Percentiles rank a stretch among this genome's conserved stretches.
Conservation (phyloP, 768 basidiomycete genomes). For the Leccinum disarticulatum region DNA sequence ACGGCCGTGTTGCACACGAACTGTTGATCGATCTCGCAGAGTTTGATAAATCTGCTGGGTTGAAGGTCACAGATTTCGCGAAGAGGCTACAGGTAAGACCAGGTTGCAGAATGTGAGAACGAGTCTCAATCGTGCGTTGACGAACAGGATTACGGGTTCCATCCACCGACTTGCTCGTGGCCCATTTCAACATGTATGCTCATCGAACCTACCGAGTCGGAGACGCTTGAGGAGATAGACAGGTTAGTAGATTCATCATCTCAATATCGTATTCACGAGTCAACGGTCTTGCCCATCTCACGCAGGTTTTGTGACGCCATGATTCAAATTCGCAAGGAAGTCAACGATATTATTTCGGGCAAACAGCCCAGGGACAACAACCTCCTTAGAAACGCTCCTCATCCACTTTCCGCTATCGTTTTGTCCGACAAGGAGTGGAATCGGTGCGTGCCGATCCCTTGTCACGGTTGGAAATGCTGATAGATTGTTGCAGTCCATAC, state of each 20-base stretch:
- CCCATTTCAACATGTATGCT: conserved; percentile 96
- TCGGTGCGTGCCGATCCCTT: conserved; percentile 46
- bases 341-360: conserved; percentile 81
- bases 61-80: conserved; percentile 95
- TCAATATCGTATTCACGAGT: background rate
- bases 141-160: conserved; percentile 82
- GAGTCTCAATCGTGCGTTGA: background rate
- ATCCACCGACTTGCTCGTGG: conserved; percentile 98
- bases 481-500: conserved; percentile 63
- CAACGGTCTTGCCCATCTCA: background rate
- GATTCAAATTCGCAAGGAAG: conserved; percentile 94
- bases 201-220: conserved; percentile 97
- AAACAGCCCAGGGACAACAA: conserved; percentile 92
- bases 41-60: conserved; percentile 84
- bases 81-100: conserved; percentile 83
- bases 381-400: conserved; percentile 90
- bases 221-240: conserved; percentile 90
- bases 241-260: conserved; percentile 42
- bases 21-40: conserved; percentile 93
- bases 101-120: background rate
- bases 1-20: conserved; percentile 94
- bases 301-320: conserved; percentile 95
- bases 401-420: conserved; percentile 74
- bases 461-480: conserved; percentile 7
- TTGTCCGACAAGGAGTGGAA: conserved; percentile 84